These are phyloP conservation scores for Rugonectria rugulosa DNA, from an alignment of 2,329 filamentous ascomycete genomes.

Conservation along the genomic window DNA sequence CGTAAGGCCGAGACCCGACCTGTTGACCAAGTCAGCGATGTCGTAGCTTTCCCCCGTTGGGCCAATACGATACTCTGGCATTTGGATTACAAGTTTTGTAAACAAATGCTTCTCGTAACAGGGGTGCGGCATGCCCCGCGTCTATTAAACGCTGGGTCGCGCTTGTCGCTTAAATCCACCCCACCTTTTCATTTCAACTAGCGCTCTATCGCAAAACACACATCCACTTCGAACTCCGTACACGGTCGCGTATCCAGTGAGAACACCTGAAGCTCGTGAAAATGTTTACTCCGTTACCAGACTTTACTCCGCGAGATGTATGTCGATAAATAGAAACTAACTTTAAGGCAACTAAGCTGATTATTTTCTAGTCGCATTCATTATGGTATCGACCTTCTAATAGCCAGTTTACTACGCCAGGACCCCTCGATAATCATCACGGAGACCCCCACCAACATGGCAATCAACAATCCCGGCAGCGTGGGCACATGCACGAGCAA, in stretches of 20 bases:
- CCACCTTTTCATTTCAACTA: slow-evolving; percentile 26
- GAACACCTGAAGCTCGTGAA: slow-evolving; percentile 27
- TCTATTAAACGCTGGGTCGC: slow-evolving; percentile 34
- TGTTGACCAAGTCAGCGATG: background rate
- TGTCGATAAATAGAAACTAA: slow-evolving; percentile 32
- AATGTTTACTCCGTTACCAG: slow-evolving; percentile 71
- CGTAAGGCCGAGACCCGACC: background rate
- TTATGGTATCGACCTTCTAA: slow-evolving; percentile 77
- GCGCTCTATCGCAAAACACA: slow-evolving; percentile 24
- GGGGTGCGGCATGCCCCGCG: slow-evolving; percentile 24
- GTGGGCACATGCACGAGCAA: slow-evolving; percentile 59
- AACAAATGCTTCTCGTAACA: slow-evolving; percentile 6
- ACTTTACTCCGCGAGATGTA: slow-evolving; percentile 76
- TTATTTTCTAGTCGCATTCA: slow-evolving; percentile 66
- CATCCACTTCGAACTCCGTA: background rate
- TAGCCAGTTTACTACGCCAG: slow-evolving; percentile 50
- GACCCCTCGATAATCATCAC: slow-evolving; percentile 44
- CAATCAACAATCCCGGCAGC: slow-evolving; percentile 45
- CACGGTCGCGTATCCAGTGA: slow-evolving; percentile 23
- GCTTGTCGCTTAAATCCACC: slow-evolving; percentile 32
- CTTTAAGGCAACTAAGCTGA: slow-evolving; percentile 16
- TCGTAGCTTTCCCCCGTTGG: slow-evolving; percentile 8
- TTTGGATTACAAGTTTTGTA: slow-evolving; percentile 7
- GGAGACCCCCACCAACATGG: slow-evolving; percentile 41
- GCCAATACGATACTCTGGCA: slow-evolving; percentile 3